phyloP scores from a whole-genome alignment of 176 grass and related monocot genomes.

The Lolium perenne region DNA sequence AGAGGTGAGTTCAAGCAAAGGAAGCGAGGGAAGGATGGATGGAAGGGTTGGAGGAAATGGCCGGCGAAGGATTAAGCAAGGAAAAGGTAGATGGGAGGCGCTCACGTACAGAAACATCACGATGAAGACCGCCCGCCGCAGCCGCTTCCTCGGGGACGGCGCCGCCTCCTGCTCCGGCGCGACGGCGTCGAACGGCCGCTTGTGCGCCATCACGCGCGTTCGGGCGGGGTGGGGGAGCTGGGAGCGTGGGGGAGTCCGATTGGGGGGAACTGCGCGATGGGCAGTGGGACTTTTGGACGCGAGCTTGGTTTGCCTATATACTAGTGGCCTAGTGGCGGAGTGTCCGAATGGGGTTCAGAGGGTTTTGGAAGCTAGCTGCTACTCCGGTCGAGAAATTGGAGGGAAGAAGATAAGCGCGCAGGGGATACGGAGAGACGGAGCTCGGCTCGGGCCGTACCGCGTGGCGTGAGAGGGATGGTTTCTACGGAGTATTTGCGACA shows the following conservation, averaged over 20 bases:
- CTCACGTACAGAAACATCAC: slow-evolving; percentile 31
- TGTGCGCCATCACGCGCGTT: not conserved
- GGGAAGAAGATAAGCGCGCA: too few species aligned
- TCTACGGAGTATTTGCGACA: too few species aligned
- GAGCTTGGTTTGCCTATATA: too few species aligned
- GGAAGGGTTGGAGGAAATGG: too few species aligned
- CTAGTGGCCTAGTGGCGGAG: too few species aligned
- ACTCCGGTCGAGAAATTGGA: too few species aligned
- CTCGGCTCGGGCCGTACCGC: too few species aligned
- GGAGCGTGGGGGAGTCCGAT: not conserved
- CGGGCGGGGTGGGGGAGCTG: not conserved
- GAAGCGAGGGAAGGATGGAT: not conserved
- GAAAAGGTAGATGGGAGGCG: not conserved
- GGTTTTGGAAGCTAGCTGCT: too few species aligned
- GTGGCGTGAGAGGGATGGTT: too few species aligned
- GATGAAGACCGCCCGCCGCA: slow-evolving; percentile 1
- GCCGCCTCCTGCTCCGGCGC: not conserved
- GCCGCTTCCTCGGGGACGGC: slow-evolving; percentile 28
- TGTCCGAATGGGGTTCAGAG: too few species aligned
- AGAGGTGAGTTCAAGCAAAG: not conserved
- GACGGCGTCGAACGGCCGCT: not conserved
- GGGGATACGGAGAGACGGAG: too few species aligned
- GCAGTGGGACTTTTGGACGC: not conserved
- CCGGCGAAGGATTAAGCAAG: not conserved
- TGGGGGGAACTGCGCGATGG: not conserved